phyloP scores from a whole-genome alignment of 257 asterid genomes.

The Catharanthus roseus region DNA sequence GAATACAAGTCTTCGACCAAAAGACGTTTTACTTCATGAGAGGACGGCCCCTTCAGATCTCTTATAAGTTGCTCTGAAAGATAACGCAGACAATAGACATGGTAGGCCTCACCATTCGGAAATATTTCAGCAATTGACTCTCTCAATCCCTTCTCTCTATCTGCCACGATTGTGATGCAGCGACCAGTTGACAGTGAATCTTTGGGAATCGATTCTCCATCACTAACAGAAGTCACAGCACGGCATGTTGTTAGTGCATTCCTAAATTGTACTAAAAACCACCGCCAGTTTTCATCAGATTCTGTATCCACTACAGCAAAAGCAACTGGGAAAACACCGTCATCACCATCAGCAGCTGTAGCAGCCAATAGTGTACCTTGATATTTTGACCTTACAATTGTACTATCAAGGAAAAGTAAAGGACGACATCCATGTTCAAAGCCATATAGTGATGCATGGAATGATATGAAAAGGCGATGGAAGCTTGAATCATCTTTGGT shows the following conservation, averaged over 20 bases:
- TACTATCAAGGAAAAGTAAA: slow-evolving; percentile 82
- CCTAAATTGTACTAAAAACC: slow-evolving; percentile 86
- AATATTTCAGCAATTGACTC: slow-evolving; percentile 67
- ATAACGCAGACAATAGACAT: slow-evolving; percentile 72
- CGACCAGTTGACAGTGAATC: slow-evolving; percentile 44
- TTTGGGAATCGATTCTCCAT: slow-evolving; percentile 46
- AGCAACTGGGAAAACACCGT: slow-evolving; percentile 83
- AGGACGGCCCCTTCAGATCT: slow-evolving; percentile 76
- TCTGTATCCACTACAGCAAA: slow-evolving; percentile 89
- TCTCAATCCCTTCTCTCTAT: slow-evolving; percentile 81
- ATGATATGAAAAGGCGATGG: slow-evolving; percentile 87
- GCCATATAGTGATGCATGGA: slow-evolving; percentile 80
- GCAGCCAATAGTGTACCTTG: slow-evolving; percentile 91
- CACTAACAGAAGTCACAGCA: slow-evolving; percentile 62
- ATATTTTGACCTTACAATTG: slow-evolving; percentile 76
- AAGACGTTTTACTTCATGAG: slow-evolving; percentile 85
- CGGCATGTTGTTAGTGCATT: slow-evolving; percentile 51
- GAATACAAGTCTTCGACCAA: slow-evolving; percentile 66
- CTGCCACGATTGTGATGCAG: slow-evolving; percentile 76
- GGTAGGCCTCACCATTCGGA: slow-evolving; percentile 64
- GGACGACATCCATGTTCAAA: slow-evolving; percentile 95
- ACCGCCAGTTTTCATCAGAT: slow-evolving; percentile 83
- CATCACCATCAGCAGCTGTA: slow-evolving; percentile 91
- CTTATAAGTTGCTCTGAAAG: slow-evolving; percentile 75
- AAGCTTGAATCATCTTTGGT: slow-evolving; percentile 93